A percentile compares a stretch with the other conserved stretches of the same genome.
Conservation (phyloP, 1,284 basidiomycete species). For the Fereydounia khargensis region DNA sequence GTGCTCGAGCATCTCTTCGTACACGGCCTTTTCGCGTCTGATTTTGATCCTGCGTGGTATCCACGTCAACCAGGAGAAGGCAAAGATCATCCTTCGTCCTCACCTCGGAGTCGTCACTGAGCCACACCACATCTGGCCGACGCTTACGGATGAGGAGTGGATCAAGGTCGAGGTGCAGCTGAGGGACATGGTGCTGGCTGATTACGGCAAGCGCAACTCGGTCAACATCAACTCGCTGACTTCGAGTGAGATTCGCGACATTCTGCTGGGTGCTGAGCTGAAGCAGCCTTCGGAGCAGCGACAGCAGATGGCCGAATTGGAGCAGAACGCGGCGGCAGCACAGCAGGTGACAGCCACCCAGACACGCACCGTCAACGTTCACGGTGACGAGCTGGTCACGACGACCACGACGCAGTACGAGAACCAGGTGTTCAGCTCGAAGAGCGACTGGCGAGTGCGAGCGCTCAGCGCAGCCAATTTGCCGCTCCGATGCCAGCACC, state of each 20-base stretch:
- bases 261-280: slow-evolving; percentile 73
- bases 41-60: slow-evolving; percentile 92
- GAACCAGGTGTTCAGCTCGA: slow-evolving; percentile 93
- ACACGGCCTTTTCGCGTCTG: slow-evolving; percentile 96
- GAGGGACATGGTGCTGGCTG: slow-evolving; percentile 64
- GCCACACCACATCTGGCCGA: slow-evolving; percentile 96
- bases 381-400: slow-evolving; percentile 93
- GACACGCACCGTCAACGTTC: slow-evolving; percentile 95
- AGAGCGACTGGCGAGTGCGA: slow-evolving; percentile 97
- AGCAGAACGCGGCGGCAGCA: slow-evolving; percentile 86
- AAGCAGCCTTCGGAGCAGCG: slow-evolving; percentile 78
- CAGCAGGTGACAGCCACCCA: slow-evolving; percentile 94
- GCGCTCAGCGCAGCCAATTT: slow-evolving; percentile 95
- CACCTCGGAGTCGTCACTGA: slow-evolving; percentile 77
- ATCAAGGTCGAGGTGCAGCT: slow-evolving; percentile 98
- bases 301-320: slow-evolving; percentile 98
- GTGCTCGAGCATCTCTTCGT: slow-evolving; percentile 97
- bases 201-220: slow-evolving; percentile 98
- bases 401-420: slow-evolving; percentile 98
- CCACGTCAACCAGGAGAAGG: slow-evolving; percentile 99
- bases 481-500: slow-evolving; percentile 91
- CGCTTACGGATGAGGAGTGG: slow-evolving; percentile 93
- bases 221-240: slow-evolving; percentile 98
- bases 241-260: slow-evolving; percentile 76
- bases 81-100: slow-evolving; percentile 67